A percentile compares a stretch with the other conserved stretches of the same genome.
phyloP scores from a whole-genome alignment of 2,329 filamentous ascomycete species.

The Plenodomus biglobosus region DNA sequence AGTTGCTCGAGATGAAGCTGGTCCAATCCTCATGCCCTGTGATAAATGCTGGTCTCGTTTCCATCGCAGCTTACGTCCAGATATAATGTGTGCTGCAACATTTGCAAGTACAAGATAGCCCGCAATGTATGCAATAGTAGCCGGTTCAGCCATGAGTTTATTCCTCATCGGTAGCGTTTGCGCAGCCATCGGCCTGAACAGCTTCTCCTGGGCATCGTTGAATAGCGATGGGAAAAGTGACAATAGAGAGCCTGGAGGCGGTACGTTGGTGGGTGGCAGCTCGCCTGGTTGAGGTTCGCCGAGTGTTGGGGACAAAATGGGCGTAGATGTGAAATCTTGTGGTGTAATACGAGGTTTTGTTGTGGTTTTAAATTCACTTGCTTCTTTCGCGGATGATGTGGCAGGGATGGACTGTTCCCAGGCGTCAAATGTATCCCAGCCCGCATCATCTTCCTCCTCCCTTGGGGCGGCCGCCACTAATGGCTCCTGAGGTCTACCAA shows the following conservation, averaged over 20 bases:
- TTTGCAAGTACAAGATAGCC: slow-evolving; percentile 64
- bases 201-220: slow-evolving; percentile 61
- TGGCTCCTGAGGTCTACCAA: slow-evolving; percentile 8
- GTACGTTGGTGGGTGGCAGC: slow-evolving; percentile 77
- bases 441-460: slow-evolving; percentile 31
- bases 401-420: slow-evolving; percentile 43
- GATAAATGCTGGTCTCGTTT: slow-evolving; percentile 82
- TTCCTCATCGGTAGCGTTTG: slow-evolving; percentile 62
- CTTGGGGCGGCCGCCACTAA: slow-evolving; percentile 3
- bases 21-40: slow-evolving; percentile 83
- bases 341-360: slow-evolving; percentile 2
- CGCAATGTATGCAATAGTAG: slow-evolving; percentile 63
- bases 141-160: slow-evolving; percentile 63
- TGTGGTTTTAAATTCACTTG: slow-evolving; percentile 3
- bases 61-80: slow-evolving; percentile 84
- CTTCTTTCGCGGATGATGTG: slow-evolving; percentile 9
- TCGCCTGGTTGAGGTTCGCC: slow-evolving; percentile 32
- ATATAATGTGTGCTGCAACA: slow-evolving; percentile 77
- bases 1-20: slow-evolving; percentile 65
- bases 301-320: slow-evolving; percentile 23
- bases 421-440: slow-evolving; percentile 52
- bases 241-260: slow-evolving; percentile 81
- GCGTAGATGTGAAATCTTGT: slow-evolving; percentile 9
- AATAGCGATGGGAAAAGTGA: slow-evolving; percentile 74
- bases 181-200: slow-evolving; percentile 66